A percentile compares a stretch with the other conserved stretches of the same genome.
These are phyloP conservation scores for Ceratocystis variospora DNA, from an alignment of 2,329 filamentous ascomycete genomes.

Conservation along the genomic window DNA sequence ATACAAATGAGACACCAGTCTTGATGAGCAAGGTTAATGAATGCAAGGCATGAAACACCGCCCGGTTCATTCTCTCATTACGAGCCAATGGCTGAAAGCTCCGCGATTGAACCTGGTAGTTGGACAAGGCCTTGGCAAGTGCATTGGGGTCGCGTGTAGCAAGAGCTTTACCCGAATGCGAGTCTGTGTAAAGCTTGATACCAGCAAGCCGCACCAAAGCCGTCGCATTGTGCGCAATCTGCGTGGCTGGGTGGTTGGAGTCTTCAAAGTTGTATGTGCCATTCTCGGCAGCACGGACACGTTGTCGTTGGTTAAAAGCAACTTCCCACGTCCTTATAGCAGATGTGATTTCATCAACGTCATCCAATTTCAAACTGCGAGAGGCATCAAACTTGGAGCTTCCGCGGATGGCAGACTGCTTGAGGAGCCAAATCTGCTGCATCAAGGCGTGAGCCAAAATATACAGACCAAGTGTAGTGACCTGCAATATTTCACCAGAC, in stretches of 20 bases:
- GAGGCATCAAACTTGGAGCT: slow-evolving; percentile 37
- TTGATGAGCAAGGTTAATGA: slow-evolving; percentile 54
- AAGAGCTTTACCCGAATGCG: slow-evolving; percentile 47
- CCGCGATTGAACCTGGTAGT: slow-evolving; percentile 10
- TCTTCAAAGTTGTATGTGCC: slow-evolving; percentile 24
- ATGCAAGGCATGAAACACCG: slow-evolving; percentile 54
- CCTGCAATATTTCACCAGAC: slow-evolving; percentile 24
- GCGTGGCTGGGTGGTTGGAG: slow-evolving; percentile 33
- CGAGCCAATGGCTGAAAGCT: slow-evolving; percentile 35
- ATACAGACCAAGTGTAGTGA: slow-evolving; percentile 53
- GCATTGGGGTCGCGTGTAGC: slow-evolving; percentile 50
- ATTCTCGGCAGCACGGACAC: slow-evolving; percentile 36
- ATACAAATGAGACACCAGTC: slow-evolving; percentile 47
- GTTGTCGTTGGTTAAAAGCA: slow-evolving; percentile 43
- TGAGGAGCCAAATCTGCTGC: slow-evolving; percentile 57
- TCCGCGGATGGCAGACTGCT: slow-evolving; percentile 44
- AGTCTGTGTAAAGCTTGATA: slow-evolving; percentile 52
- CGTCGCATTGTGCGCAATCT: slow-evolving; percentile 53
- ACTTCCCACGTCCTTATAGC: slow-evolving; percentile 45
- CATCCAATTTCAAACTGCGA: slow-evolving; percentile 38
- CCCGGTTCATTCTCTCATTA: slow-evolving; percentile 46
- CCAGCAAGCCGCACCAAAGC: slow-evolving; percentile 47
- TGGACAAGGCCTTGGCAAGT: slow-evolving; percentile 44
- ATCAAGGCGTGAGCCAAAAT: slow-evolving; percentile 58
- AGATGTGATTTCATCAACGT: slow-evolving; percentile 43